These are phyloP conservation scores for Scedosporium aurantiacum DNA, from an alignment of 2,329 filamentous ascomycete genomes.

Conservation along the genomic window DNA sequence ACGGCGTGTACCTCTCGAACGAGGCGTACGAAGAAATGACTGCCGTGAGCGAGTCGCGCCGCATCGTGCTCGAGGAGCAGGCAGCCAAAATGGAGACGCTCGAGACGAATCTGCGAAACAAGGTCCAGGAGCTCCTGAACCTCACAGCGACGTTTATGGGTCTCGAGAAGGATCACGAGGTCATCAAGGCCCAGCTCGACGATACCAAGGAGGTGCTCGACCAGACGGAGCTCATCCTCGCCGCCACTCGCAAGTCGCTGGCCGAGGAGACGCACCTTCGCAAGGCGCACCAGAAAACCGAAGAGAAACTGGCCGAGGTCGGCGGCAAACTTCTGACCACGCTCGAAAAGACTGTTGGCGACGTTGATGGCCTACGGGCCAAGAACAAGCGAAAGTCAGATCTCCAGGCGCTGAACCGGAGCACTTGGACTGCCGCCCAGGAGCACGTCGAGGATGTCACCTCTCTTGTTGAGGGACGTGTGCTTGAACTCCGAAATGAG, in stretches of 20 bases:
- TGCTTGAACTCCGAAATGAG: conserved; percentile 59
- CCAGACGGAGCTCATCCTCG: conserved; percentile 76
- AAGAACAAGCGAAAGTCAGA: conserved; percentile 82
- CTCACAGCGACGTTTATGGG: conserved; percentile 79
- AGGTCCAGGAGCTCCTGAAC: conserved; percentile 82
- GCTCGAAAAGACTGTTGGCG: conserved; percentile 63
- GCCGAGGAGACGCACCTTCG: conserved; percentile 70
- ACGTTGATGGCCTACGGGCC: conserved; percentile 71
- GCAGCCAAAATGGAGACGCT: conserved; percentile 84
- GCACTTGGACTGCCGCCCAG: conserved; percentile 68
- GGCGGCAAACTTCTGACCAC: conserved; percentile 69
- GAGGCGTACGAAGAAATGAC: conserved; percentile 87
- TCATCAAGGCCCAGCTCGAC: conserved; percentile 59
- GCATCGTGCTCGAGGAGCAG: conserved; percentile 88
- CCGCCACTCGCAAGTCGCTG: conserved; percentile 63
- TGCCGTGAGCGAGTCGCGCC: conserved; percentile 79
- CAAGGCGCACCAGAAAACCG: conserved; percentile 77
- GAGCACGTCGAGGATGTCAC: conserved; percentile 68
- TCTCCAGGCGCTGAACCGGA: conserved; percentile 67
- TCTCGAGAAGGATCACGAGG: conserved; percentile 82
- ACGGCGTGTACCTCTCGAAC: conserved; percentile 86
- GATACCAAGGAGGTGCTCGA: conserved; percentile 73
- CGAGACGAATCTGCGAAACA: conserved; percentile 82
- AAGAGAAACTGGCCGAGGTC: conserved; percentile 61
- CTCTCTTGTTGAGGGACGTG: conserved; percentile 60